phyloP scores from a whole-genome alignment of 257 asterid species.

The Mitragyna speciosa region DNA sequence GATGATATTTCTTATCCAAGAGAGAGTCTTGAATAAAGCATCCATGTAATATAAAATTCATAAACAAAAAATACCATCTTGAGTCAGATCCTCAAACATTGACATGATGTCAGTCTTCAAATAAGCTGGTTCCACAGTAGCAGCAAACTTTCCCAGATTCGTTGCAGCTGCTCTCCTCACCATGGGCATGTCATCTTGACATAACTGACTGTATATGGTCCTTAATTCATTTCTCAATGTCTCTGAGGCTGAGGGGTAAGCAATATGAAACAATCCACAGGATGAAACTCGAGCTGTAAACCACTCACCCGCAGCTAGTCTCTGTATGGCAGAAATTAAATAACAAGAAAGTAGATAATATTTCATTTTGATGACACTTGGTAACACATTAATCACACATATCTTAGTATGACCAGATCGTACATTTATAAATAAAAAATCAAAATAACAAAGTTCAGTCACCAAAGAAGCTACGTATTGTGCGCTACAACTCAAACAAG shows the following conservation, averaged over 20 bases:
- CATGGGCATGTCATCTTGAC: conserved; percentile 98
- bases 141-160: conserved; percentile 51
- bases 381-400: not conserved
- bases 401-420: not conserved
- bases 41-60: not conserved
- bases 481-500: not conserved
- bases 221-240: conserved; percentile 72
- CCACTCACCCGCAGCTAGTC: conserved; percentile 98
- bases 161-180: conserved; percentile 93
- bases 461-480: not conserved
- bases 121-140: conserved; percentile 47
- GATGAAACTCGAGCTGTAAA: conserved; percentile 93
- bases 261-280: conserved; percentile 90
- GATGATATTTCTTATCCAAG: not conserved
- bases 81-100: conserved; percentile 53
- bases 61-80: conserved; percentile 35
- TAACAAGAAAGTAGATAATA: not conserved
- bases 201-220: conserved; percentile 69
- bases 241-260: conserved; percentile 79
- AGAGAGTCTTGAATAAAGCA: conserved; percentile 1
- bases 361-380: not conserved
- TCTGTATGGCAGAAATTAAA: conserved; percentile 34
- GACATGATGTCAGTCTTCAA: conserved; percentile 49
- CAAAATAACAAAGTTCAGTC: not conserved
- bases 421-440: not conserved